These are phyloP conservation scores for sorghum (Sorghum bicolor) DNA, from an alignment of 176 grass and related monocot species.

Conservation along the genomic window DNA sequence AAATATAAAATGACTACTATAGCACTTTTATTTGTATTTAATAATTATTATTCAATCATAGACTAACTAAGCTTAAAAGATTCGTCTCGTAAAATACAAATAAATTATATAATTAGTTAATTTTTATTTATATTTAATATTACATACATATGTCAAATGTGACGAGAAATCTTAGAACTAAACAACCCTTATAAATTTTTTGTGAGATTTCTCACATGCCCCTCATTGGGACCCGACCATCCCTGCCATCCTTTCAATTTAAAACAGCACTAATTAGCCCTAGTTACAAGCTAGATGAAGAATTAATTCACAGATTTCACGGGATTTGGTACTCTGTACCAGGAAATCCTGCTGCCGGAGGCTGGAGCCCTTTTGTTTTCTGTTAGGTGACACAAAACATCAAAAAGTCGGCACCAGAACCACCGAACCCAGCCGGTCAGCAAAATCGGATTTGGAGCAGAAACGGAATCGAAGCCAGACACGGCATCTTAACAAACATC, in stretches of 20 bases:
- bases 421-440: background rate
- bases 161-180: too few relatives aligned
- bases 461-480: conserved; percentile 29
- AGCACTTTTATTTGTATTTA: too few relatives aligned
- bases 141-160: too few relatives aligned
- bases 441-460: conserved; percentile 4
- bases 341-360: background rate
- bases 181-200: background rate
- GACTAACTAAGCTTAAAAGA: too few relatives aligned
- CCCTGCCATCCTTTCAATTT: background rate
- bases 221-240: background rate
- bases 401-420: conserved; percentile 15
- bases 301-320: background rate
- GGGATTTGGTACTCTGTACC: conserved; percentile 1
- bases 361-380: background rate
- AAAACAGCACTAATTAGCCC: conserved; percentile 3
- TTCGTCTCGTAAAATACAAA: too few relatives aligned
- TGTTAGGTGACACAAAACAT: conserved; percentile 32
- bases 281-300: background rate
- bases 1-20: too few relatives aligned
- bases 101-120: too few relatives aligned
- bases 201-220: background rate
- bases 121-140: too few relatives aligned
- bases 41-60: too few relatives aligned
- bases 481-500: background rate